Evolutionary conservation across 2,329 filamentous ascomycete genomes (phyloP).

Genomic region (Pseudogymnoascus sp.): DNA sequence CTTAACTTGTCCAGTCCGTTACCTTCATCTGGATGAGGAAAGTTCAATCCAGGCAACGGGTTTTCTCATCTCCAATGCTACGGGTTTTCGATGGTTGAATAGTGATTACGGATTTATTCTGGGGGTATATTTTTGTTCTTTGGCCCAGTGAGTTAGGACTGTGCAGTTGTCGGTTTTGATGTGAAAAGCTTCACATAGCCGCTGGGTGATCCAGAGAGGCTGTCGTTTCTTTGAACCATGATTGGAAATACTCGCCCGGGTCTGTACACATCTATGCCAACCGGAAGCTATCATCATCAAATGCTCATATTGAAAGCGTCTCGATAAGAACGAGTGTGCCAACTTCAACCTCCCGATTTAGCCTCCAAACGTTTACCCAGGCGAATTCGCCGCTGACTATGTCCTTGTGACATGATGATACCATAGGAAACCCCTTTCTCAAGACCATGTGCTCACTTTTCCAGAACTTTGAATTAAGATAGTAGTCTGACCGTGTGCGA

Average conservation of each 20-base stretch:
- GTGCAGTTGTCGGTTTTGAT: neutral
- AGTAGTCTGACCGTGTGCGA: neutral
- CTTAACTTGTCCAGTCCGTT: neutral
- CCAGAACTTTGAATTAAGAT: neutral
- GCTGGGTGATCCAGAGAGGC: neutral
- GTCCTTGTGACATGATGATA: neutral
- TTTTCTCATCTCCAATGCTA: neutral
- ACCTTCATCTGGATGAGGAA: neutral
- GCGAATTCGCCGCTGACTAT: neutral
- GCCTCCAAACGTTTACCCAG: neutral
- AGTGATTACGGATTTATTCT: neutral
- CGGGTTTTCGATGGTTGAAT: neutral
- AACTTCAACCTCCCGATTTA: neutral
- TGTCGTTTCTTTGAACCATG: neutral
- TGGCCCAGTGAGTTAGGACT: neutral
- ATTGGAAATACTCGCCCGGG: neutral
- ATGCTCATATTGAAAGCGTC: neutral
- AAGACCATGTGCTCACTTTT: neutral
- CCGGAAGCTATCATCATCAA: neutral
- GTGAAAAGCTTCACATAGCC: neutral
- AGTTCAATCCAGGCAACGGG: neutral
- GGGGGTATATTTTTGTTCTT: neutral
- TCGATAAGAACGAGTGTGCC: neutral
- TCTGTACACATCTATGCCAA: neutral
- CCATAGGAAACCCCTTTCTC: neutral